A percentile compares a stretch with the other conserved stretches of the same genome.
These are phyloP conservation scores for Priceomyces fermenticarens DNA, from an alignment of 805 yeast species.

Conservation along the genomic window DNA sequence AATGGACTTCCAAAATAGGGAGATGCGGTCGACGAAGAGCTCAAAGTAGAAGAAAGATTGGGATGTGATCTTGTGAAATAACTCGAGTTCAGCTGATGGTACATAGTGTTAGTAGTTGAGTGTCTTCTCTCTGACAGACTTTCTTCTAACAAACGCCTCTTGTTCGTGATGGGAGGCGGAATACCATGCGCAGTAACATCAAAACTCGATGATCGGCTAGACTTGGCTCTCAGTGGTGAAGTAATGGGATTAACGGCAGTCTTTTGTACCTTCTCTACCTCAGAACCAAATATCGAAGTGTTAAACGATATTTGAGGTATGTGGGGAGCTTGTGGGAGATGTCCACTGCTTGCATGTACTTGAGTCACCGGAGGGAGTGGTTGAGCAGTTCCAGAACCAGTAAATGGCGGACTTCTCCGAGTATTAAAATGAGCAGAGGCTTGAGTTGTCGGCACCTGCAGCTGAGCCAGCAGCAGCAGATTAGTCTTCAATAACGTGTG, in stretches of 20 bases:
- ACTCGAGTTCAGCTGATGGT: slow-evolving; percentile 4
- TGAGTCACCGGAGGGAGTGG: background rate
- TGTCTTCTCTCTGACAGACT: slow-evolving; percentile 19
- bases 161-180: slow-evolving; percentile 19
- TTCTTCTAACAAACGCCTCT: slow-evolving; percentile 28
- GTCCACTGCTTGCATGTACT: slow-evolving; percentile 1
- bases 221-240: slow-evolving; percentile 6
- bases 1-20: slow-evolving; percentile 34
- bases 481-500: no score
- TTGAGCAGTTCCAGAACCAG: background rate
- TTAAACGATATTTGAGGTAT: slow-evolving; percentile 38
- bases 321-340: slow-evolving; percentile 9
- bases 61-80: slow-evolving; percentile 17
- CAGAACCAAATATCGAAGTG: slow-evolving; percentile 36
- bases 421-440: no score
- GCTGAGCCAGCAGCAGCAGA: no score
- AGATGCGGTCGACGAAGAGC: slow-evolving; percentile 16
- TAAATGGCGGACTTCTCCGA: no score
- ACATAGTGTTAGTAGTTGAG: slow-evolving; percentile 22
- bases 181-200: slow-evolving; percentile 14
- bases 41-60: slow-evolving; percentile 14
- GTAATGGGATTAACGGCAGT: background rate
- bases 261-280: slow-evolving; percentile 3
- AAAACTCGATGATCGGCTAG: slow-evolving; percentile 23
- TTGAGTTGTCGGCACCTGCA: no score